Base-by-base conservation (phyloP, 139 green algal genomes). In the Haematococcus lacustris region DNA sequence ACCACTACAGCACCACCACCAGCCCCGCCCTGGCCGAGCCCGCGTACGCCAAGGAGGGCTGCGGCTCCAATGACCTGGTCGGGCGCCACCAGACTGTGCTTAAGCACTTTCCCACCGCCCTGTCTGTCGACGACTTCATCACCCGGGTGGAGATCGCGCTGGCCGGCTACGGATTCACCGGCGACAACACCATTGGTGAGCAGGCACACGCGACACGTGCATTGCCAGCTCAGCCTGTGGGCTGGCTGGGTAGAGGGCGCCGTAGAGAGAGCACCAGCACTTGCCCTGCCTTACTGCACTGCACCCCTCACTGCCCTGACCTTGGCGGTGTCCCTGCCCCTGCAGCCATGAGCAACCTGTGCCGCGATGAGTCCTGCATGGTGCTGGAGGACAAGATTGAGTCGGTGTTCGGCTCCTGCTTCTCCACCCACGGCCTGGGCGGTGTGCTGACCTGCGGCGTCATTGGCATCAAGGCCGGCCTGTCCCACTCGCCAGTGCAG, bases 301-400 rank as follows among this genome's bases (percentile, higher is more conserved):
- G 30, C 3, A 43, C 30, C 5, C 32, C n/a, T 26, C 61, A 25
- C 25, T 39, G 23, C 50, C 33, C 17, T 51, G 25, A 66, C 57
- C 26, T 66, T 25, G 17, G 23, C 23, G 9, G 23, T 66, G 57
- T 51, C 35, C n/a, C 26, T 25, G 5, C 2, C n/a, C 35, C 63
- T 40, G 43, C 80, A 88, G 87, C 87, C 53, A 88, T 92, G 79
- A 86, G 81, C 75, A 94, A 94, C 82, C 79, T 96, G 73, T 97
- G 92, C 88, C 86, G 92, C 68, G 92, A 97, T 73, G 92, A 97
- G 87, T 79, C 90, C 32, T 93, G 84, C n/a, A 51, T 73, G 2
- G 73, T 85, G 70, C 80, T 96, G 40, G 88, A 91, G 82, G 76
- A 88, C 66, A 89, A 88, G 76, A 90, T 97, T 68, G 88, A 96